A percentile compares a stretch with the other conserved stretches of the same genome.
phyloP scores from a whole-genome alignment of 805 yeast genomes.

The Kluyveromyces siamensis region DNA sequence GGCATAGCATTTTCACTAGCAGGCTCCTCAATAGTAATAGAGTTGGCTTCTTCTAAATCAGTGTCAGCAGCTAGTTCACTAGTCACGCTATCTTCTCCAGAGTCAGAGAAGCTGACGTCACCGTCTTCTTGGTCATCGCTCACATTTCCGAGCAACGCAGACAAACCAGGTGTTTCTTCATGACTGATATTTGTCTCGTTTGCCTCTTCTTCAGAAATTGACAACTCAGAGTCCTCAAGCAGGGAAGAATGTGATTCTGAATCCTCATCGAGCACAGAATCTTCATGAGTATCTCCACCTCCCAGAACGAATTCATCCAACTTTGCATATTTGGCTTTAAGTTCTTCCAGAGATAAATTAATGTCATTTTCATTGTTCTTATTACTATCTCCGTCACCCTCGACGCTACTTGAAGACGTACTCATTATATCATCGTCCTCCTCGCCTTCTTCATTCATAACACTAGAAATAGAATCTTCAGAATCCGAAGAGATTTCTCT shows the following conservation, averaged over 20 bases:
- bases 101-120: slow-evolving; percentile 6
- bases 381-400: slow-evolving; percentile 6
- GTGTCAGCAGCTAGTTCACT: neutral
- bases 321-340: slow-evolving; percentile 34
- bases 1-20: slow-evolving; percentile 4
- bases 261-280: slow-evolving; percentile 7
- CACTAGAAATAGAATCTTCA: neutral
- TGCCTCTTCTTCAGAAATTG: neutral
- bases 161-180: slow-evolving; percentile 2
- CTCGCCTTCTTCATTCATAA: neutral
- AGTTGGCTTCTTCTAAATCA: slow-evolving; percentile 6
- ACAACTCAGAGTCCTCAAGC: neutral
- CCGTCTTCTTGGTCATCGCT: slow-evolving; percentile 5
- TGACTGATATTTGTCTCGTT: neutral
- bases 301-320: slow-evolving; percentile 6
- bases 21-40: slow-evolving; percentile 24
- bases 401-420: slow-evolving; percentile 3
- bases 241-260: slow-evolving; percentile 2
- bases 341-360: slow-evolving; percentile 35
- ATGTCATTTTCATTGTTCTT: slow-evolving; percentile 26
- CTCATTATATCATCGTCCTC: slow-evolving; percentile 7
- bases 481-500: neutral
- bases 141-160: neutral
- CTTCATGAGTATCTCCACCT: slow-evolving; percentile 5
- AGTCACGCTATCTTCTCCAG: slow-evolving; percentile 7